Evolutionary conservation across 139 green algal genomes (phyloP).

Genomic region (Coelastrella sp.): DNA sequence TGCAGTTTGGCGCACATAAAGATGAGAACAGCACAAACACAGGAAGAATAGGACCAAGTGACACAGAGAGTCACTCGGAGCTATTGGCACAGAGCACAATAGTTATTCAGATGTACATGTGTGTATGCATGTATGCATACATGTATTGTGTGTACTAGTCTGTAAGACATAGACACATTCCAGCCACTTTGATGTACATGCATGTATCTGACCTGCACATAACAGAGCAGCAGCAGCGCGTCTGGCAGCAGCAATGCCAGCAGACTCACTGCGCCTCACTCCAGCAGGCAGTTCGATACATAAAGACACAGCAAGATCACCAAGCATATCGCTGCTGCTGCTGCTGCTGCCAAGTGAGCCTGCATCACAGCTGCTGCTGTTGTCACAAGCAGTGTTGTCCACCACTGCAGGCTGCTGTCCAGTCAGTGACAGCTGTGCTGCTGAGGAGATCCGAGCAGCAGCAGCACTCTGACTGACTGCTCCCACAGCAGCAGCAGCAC

Average conservation of each 20-base stretch:
- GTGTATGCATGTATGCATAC: too few relatives aligned
- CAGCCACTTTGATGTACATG: too few relatives aligned
- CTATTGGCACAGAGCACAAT: too few relatives aligned
- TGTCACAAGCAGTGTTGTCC: neutral
- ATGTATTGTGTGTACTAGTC: too few relatives aligned
- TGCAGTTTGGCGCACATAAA: too few relatives aligned
- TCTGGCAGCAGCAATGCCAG: conserved; percentile 55
- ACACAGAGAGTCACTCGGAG: too few relatives aligned
- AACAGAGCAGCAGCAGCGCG: conserved; percentile 68
- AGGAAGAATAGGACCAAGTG: too few relatives aligned
- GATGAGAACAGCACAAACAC: too few relatives aligned
- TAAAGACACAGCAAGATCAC: conserved; percentile 49
- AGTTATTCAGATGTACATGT: too few relatives aligned
- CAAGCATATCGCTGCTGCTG: conserved; percentile 31
- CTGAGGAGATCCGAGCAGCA: neutral
- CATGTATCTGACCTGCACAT: conserved; percentile 46
- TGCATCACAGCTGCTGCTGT: conserved; percentile 28
- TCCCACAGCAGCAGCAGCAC: neutral
- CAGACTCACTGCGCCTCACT: conserved; percentile 55
- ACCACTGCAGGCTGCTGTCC: neutral
- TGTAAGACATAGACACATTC: too few relatives aligned
- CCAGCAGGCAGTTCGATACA: conserved; percentile 52
- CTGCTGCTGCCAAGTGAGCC: conserved; percentile 38
- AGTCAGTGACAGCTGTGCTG: neutral
- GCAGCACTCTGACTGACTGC: conserved; percentile 32